Evolutionary conservation across 495 filamentous ascomycete species (phyloP).

Genomic region (Mycothermus thermophilus): DNA sequence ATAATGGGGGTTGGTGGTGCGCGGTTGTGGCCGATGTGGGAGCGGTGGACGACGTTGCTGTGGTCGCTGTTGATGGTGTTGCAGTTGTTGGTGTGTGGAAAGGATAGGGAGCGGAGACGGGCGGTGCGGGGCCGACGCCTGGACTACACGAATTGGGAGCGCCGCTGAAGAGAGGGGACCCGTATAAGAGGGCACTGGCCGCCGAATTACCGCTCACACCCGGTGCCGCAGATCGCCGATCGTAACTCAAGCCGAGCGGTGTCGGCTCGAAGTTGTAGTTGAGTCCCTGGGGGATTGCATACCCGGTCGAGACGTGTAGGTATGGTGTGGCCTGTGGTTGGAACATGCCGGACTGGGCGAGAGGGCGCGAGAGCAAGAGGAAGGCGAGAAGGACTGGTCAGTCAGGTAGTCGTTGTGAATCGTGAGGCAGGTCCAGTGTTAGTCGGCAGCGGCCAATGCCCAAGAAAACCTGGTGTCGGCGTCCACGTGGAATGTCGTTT

Average conservation of each 20-base stretch:
- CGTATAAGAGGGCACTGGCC: conserved; percentile 13
- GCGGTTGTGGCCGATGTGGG: conserved; percentile 12
- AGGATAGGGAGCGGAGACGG: conserved; percentile 14
- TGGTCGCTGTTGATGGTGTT: conserved; percentile 9
- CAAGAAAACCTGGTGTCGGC: too few relatives aligned
- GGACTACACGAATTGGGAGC: conserved; percentile 15
- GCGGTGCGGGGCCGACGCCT: conserved; percentile 20
- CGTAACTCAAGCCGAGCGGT: conserved; percentile 22
- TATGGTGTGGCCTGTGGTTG: conserved; percentile 39
- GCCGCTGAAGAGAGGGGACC: conserved; percentile 16
- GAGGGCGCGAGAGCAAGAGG: too few relatives aligned
- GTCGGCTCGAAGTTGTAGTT: conserved; percentile 33
- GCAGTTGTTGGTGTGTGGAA: too few relatives aligned
- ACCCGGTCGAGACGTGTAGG: conserved; percentile 25
- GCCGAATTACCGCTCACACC: conserved; percentile 10
- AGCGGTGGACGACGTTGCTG: conserved; percentile 16
- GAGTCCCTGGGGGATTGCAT: conserved; percentile 23
- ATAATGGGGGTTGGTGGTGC: conserved; percentile 7
- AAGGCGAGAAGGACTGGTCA: too few relatives aligned
- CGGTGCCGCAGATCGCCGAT: conserved; percentile 6
- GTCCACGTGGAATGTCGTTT: too few relatives aligned
- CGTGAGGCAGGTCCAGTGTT: background rate
- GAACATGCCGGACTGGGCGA: conserved; percentile 42
- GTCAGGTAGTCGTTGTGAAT: background rate
- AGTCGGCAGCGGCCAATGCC: conserved; percentile 1